These are phyloP conservation scores for Arxiozyma telluris DNA, from an alignment of 1,139 yeast species.

Conservation along the genomic window DNA sequence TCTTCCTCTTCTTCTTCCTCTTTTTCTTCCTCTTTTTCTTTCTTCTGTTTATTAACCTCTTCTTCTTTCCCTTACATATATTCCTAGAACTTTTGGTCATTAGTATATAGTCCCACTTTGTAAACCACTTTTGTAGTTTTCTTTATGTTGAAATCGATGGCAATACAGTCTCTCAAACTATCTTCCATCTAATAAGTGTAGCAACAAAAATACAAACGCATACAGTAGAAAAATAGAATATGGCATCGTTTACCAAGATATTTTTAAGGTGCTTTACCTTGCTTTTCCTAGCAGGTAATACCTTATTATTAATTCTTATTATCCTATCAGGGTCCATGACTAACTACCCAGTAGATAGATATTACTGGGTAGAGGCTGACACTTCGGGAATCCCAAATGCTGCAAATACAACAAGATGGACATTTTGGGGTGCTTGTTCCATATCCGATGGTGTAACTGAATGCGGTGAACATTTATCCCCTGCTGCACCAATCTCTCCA, in stretches of 20 bases:
- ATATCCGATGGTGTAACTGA: slow-evolving; percentile 22
- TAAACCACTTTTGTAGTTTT: too few relatives aligned
- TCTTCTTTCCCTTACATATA: not conserved
- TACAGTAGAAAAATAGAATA: not conserved
- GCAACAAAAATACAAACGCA: not conserved
- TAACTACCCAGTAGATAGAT: slow-evolving; percentile 51
- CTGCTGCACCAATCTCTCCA: slow-evolving; percentile 68
- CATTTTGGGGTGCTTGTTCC: slow-evolving; percentile 74
- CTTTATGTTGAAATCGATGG: not conserved
- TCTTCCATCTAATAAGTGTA: not conserved
- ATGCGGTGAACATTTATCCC: slow-evolving; percentile 34
- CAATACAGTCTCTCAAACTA: not conserved
- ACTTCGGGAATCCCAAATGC: slow-evolving; percentile 50
- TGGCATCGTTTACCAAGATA: slow-evolving; percentile 1
- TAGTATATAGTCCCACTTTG: not conserved
- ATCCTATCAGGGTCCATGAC: slow-evolving; percentile 59
- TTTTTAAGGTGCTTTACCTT: slow-evolving; percentile 13
- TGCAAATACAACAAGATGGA: slow-evolving; percentile 55
- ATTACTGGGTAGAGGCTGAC: slow-evolving; percentile 67
- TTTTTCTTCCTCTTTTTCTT: not conserved
- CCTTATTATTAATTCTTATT: slow-evolving; percentile 50
- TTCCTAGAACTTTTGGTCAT: not conserved
- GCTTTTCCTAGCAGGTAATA: slow-evolving; percentile 34
- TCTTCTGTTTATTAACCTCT: not conserved
- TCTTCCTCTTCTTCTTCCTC: not conserved